Base-by-base conservation (phyloP, 1,139 yeast genomes). In the Kodamaea suecica region DNA sequence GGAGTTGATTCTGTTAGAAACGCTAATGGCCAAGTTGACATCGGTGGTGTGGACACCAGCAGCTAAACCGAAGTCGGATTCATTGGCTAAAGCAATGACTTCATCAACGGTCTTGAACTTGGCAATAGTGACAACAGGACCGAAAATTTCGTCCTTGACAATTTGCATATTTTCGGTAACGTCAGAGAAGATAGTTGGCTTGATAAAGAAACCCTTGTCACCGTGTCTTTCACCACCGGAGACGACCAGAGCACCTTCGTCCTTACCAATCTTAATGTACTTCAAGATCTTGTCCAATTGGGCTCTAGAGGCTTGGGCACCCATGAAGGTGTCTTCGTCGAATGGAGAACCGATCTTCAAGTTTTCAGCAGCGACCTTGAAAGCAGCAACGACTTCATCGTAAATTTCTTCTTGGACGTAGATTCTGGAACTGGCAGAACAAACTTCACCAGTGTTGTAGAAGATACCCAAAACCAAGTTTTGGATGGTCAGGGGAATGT, bases 371-470 rank as follows among this genome's bases (percentile, higher is more conserved):
- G 77, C 81, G 46, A 63, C 63, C 59, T 79, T 73, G 59, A 84
- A 80, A 41, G 70, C 74, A 37, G 61, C 69, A 31, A 84, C 59
- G 46, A 84, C 71, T 52, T 76, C 68, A 50, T 84, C 92, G 63
- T 85, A 83, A 52, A 84, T 64, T 35, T 73, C 78, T 50, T 82
- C 88, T 63, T 85, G 95, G 43, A 84, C 77, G 58, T 78, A 81
- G 37, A 84, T 65, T 61, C 95, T 80, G 33, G 95, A 84, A 47
- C 94, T 92, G 28, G 95, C 95, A 57, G 85, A 80, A 66, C 95
- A 85, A 39, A 83, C 90, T 65, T 85, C 95, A 61, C 95, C 95
- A 49, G 85, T 78, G 70, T 85, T 85, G 74, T 73, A 83, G 76
- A 76, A 78, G 53, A 81, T 80, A 56, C 85, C 86, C 27, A 66